A percentile compares a stretch with the other conserved stretches of the same genome.
Evolutionary conservation across 1,284 basidiomycete genomes (phyloP).

Genomic region (Microbotryum saponariae): DNA sequence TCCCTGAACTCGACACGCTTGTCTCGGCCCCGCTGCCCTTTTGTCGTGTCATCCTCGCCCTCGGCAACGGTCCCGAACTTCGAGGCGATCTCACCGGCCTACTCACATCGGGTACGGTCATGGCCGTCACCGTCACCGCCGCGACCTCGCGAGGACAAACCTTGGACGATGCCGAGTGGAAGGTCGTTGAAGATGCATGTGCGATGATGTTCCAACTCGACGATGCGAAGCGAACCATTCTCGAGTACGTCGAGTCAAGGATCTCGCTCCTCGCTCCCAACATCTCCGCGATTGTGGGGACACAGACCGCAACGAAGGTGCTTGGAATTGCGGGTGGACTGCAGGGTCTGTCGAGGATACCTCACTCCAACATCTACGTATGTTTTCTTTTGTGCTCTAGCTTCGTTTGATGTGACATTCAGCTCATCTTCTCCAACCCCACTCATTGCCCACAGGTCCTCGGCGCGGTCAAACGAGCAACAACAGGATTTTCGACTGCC

Average conservation of each 20-base stretch:
- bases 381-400: constrained; percentile 35
- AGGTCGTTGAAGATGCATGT: constrained; percentile 72
- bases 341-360: constrained; percentile 83
- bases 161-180: constrained; percentile 66
- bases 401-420: neutral
- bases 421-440: neutral
- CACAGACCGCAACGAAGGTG: constrained; percentile 93
- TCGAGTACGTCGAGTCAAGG: constrained; percentile 96
- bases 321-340: constrained; percentile 95
- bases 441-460: constrained; percentile 56
- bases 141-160: constrained; percentile 76
- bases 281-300: constrained; percentile 94
- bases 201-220: constrained; percentile 80
- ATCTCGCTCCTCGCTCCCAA: constrained; percentile 98
- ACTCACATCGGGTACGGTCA: constrained; percentile 83
- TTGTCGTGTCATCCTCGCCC: constrained; percentile 77
- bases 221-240: constrained; percentile 83
- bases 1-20: constrained; percentile 93
- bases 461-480: constrained; percentile 83
- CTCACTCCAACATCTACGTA: constrained; percentile 90
- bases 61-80: constrained; percentile 64
- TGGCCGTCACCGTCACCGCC: constrained; percentile 93
- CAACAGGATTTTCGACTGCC: constrained; percentile 66
- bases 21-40: constrained; percentile 82
- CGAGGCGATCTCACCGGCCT: constrained; percentile 73